phyloP scores from a whole-genome alignment of 306 rosid species.

The Mimosa bimucronata region DNA sequence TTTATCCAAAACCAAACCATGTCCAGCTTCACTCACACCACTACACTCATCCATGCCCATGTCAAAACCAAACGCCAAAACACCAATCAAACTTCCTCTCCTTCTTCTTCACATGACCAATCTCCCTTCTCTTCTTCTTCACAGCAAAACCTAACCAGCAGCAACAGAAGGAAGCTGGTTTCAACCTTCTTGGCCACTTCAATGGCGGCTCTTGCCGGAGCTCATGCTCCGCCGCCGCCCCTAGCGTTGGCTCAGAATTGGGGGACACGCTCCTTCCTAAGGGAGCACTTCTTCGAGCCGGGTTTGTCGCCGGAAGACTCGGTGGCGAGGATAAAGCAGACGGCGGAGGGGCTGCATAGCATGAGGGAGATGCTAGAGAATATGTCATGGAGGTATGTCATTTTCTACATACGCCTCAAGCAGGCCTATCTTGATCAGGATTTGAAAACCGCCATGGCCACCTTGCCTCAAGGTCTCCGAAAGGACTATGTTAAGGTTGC shows the following conservation, averaged over 20 bases:
- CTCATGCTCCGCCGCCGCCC: constrained; percentile 32
- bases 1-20: constrained; percentile 47
- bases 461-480: constrained; percentile 61
- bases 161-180: constrained; percentile 55
- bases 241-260: constrained; percentile 56
- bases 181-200: constrained; percentile 57
- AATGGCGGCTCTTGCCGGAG: constrained; percentile 35
- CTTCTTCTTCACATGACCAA: neutral
- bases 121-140: neutral
- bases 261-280: constrained; percentile 77
- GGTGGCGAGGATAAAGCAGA: constrained; percentile 75
- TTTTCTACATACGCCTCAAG: constrained; percentile 76
- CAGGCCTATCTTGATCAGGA: constrained; percentile 82
- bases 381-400: constrained; percentile 89
- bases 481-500: constrained; percentile 69
- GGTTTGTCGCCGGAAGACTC: constrained; percentile 86
- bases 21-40: constrained; percentile 68
- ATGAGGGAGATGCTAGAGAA: constrained; percentile 82
- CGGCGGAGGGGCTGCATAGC: constrained; percentile 85
- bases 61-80: constrained; percentile 46
- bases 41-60: constrained; percentile 57
- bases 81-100: neutral
- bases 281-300: constrained; percentile 71
- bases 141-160: neutral
- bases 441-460: constrained; percentile 65